These are phyloP conservation scores for Mycena leptocephala DNA, from an alignment of 768 basidiomycete genomes.

Conservation along the genomic window DNA sequence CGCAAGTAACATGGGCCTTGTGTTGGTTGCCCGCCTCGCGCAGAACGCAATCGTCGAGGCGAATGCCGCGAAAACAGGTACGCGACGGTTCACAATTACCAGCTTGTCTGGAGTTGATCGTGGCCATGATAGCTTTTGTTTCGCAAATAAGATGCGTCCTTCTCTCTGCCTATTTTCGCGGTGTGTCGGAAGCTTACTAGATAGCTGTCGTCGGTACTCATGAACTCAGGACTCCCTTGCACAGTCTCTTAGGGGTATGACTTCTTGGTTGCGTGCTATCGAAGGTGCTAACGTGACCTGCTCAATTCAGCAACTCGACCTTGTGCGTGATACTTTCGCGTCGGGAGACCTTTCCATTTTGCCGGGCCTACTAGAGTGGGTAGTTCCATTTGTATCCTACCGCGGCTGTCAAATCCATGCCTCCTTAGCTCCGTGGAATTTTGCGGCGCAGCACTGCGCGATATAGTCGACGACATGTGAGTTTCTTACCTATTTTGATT, in stretches of 20 bases:
- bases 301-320: constrained; percentile 23
- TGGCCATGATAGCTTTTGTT: constrained; percentile 25
- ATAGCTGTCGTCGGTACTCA: constrained; percentile 9
- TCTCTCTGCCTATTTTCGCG: not conserved
- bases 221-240: constrained; percentile 30
- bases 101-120: not conserved
- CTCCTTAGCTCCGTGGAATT: constrained; percentile 24
- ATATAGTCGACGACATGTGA: constrained; percentile 32
- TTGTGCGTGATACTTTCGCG: constrained; percentile 19
- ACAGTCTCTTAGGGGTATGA: constrained; percentile 27
- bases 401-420: not conserved
- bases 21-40: constrained; percentile 17
- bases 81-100: not conserved
- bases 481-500: not conserved
- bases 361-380: constrained; percentile 22
- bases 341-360: constrained; percentile 12
- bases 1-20: constrained; percentile 17
- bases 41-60: constrained; percentile 26
- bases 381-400: not conserved
- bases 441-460: constrained; percentile 22
- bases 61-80: constrained; percentile 28
- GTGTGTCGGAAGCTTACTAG: not conserved
- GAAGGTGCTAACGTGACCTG: not conserved
- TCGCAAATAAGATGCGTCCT: constrained; percentile 30
- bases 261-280: not conserved